phyloP scores from a whole-genome alignment of 1,284 basidiomycete genomes.

The Austropuccinia psidii region DNA sequence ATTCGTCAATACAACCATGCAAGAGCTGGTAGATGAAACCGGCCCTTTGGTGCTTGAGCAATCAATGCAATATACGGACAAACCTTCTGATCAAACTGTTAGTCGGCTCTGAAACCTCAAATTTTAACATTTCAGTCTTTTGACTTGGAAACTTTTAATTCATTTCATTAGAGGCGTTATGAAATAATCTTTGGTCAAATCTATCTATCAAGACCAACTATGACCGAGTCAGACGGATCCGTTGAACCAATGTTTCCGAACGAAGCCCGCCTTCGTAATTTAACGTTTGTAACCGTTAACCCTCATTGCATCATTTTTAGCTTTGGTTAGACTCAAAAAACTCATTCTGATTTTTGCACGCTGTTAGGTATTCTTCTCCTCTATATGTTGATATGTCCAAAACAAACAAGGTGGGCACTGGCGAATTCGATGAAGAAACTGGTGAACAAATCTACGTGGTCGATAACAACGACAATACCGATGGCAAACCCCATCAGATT shows the following conservation, averaged over 20 bases:
- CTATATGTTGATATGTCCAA: conserved; percentile 95
- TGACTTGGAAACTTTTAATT: neutral
- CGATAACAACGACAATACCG: conserved; percentile 56
- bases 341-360: neutral
- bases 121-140: neutral
- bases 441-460: conserved; percentile 76
- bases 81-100: conserved; percentile 61
- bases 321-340: neutral
- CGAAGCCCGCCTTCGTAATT: conserved; percentile 85
- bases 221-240: conserved; percentile 91
- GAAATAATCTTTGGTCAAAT: conserved; percentile 98
- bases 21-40: conserved; percentile 96
- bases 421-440: conserved; percentile 58
- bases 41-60: conserved; percentile 90
- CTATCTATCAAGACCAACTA: conserved; percentile 85
- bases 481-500: conserved; percentile 65
- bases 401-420: conserved; percentile 61
- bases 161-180: conserved; percentile 62
- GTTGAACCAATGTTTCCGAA: conserved; percentile 93
- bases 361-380: conserved; percentile 70
- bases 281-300: conserved; percentile 46
- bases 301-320: conserved; percentile 33
- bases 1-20: conserved; percentile 99
- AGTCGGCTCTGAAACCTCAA: conserved; percentile 40
- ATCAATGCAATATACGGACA: conserved; percentile 86